Conservation (phyloP, 208 protist species). For the Novymonas esmeraldas region DNA sequence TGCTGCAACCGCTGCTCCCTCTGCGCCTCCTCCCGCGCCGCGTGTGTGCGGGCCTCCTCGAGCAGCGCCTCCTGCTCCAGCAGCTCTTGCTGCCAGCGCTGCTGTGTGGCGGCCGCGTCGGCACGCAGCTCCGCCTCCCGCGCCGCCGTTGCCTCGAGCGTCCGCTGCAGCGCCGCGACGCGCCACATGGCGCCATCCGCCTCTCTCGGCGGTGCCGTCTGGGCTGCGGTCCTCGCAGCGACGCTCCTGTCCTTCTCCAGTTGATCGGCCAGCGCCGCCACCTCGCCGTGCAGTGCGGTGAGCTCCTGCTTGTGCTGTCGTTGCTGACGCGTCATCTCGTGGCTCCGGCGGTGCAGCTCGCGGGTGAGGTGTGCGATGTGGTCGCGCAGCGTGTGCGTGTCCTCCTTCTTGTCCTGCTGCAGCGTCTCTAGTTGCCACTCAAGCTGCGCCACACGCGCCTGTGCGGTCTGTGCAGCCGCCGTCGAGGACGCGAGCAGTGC, state of each 20-base stretch:
- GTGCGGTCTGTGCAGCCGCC: neutral
- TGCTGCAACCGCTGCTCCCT: neutral
- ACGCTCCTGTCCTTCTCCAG: conserved; percentile 32
- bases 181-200: conserved; percentile 2
- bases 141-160: conserved; percentile 9
- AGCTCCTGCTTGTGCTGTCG: conserved; percentile 44
- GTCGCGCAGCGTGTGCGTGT: conserved; percentile 33
- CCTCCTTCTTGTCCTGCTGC: conserved; percentile 35
- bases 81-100: conserved; percentile 26
- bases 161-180: conserved; percentile 6
- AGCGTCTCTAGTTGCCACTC: conserved; percentile 41
- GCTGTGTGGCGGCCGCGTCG: conserved; percentile 16
- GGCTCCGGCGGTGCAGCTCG: conserved; percentile 27
- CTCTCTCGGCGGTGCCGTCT: neutral
- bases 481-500: neutral
- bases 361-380: conserved; percentile 44
- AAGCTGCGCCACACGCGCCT: conserved; percentile 25
- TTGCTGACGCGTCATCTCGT: conserved; percentile 28
- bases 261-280: conserved; percentile 39
- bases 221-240: neutral
- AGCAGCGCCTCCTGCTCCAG: conserved; percentile 26
- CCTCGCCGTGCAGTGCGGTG: conserved; percentile 43
- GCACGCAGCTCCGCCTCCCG: conserved; percentile 11
- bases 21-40: conserved; percentile 8
- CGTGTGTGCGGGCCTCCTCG: conserved; percentile 7